Conservation (phyloP, 2,329 filamentous ascomycete species). For the Hymenoscyphus albidus region DNA sequence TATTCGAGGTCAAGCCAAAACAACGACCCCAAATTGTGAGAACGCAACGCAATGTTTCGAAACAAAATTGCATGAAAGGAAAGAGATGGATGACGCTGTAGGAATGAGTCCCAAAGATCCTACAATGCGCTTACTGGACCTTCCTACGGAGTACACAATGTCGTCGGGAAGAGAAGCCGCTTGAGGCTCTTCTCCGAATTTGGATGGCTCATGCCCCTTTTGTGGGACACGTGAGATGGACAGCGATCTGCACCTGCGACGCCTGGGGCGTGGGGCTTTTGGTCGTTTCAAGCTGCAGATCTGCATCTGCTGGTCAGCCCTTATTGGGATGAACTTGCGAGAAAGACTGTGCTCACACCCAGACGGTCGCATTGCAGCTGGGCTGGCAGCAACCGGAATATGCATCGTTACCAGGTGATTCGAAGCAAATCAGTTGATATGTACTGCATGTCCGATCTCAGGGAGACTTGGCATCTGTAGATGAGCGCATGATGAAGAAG, state of each 20-base stretch:
- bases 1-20: not conserved
- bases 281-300: slow-evolving; percentile 15
- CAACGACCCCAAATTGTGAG: not conserved
- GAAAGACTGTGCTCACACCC: not conserved
- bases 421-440: not conserved
- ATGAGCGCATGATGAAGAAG: not conserved
- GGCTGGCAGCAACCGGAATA: not conserved
- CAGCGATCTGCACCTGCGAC: slow-evolving; percentile 7
- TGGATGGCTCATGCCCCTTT: slow-evolving; percentile 3
- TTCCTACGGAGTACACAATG: not conserved
- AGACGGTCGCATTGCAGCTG: not conserved
- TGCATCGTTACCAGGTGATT: not conserved
- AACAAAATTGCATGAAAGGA: not conserved
- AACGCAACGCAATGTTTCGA: not conserved
- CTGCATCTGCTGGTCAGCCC: slow-evolving; percentile 13
- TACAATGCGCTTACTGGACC: not conserved
- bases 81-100: not conserved
- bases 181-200: slow-evolving; percentile 5
- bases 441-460: slow-evolving; percentile 5
- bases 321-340: slow-evolving; percentile 27
- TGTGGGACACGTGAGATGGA: not conserved
- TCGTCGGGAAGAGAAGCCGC: slow-evolving; percentile 2
- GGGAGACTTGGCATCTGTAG: not conserved
- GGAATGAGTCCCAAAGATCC: not conserved
- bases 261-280: slow-evolving; percentile 2